Evolutionary conservation across 352 stramenopile species (phyloP).

Genomic region (Plasmopara muralis): DNA sequence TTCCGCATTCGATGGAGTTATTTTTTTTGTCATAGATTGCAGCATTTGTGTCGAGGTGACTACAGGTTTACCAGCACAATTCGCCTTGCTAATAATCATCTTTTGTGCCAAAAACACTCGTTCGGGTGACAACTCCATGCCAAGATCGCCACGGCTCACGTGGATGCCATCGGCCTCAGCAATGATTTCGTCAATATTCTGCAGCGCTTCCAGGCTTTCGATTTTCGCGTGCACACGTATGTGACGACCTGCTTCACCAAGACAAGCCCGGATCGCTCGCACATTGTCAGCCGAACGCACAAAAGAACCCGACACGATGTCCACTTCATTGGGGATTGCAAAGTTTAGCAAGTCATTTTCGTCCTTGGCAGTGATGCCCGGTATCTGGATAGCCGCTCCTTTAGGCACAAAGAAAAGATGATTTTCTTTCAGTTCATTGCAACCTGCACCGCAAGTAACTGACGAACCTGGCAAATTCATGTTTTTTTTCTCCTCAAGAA

Average conservation of each 20-base stretch:
- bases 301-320: conserved; percentile 99
- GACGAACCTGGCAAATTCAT: conserved; percentile 91
- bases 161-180: conserved; percentile 97
- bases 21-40: conserved; percentile 98
- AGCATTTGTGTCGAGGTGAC: conserved; percentile 99
- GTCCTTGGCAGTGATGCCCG: conserved; percentile 94
- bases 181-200: conserved; percentile 97
- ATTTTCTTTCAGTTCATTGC: conserved; percentile 2
- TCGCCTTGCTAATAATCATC: conserved; percentile 97
- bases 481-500: conserved; percentile 95
- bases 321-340: conserved; percentile 93
- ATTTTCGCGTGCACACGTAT: conserved; percentile 98
- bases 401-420: conserved; percentile 2
- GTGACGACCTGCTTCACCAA: conserved; percentile 75
- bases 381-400: conserved; percentile 82
- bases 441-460: conserved; percentile 2
- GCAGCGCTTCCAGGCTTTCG: conserved; percentile 96
- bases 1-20: conserved; percentile 96
- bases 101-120: conserved; percentile 99
- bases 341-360: conserved; percentile 92
- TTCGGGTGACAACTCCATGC: conserved; percentile 96
- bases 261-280: conserved; percentile 68
- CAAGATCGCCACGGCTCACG: conserved; percentile 98
- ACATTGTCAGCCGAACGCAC: conserved; percentile 97
- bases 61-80: conserved; percentile 96